Percentiles rank a stretch among this genome's conserved stretches.
Evolutionary conservation across 2,329 filamentous ascomycete species (phyloP).

Genomic region (Diaporthe sp.): DNA sequence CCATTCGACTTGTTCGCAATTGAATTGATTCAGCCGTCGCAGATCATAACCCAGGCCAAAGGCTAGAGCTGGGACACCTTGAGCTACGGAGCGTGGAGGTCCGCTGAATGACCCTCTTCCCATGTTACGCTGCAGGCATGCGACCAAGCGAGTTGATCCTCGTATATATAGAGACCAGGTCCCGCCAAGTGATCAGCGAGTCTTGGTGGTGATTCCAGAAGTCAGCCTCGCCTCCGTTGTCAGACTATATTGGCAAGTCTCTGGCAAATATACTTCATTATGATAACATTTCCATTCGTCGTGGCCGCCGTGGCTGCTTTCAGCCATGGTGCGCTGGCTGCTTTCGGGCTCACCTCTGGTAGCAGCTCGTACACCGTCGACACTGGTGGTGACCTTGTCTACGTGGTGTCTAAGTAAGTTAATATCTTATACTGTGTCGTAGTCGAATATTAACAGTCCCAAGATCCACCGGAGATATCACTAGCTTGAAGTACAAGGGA

Average conservation of each 20-base stretch:
- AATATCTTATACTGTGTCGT: no score
- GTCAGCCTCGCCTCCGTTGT: not conserved
- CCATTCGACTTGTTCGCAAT: not conserved
- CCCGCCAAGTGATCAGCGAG: not conserved
- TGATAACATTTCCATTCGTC: not conserved
- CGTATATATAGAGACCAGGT: not conserved
- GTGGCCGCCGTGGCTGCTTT: not conserved
- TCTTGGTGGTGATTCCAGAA: no score
- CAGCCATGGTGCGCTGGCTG: constrained; percentile 50
- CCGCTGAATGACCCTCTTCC: not conserved
- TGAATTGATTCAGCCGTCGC: not conserved
- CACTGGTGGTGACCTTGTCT: constrained; percentile 62
- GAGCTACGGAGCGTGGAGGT: not conserved
- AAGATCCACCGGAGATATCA: constrained; percentile 70
- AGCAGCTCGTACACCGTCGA: constrained; percentile 61
- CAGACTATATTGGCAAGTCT: not conserved
- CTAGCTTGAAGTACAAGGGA: constrained; percentile 72
- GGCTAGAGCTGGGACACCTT: not conserved
- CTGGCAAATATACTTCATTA: not conserved
- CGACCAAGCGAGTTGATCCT: not conserved
- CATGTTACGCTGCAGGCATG: not conserved
- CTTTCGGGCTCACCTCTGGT: constrained; percentile 59
- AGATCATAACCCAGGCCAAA: not conserved
- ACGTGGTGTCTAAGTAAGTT: constrained; percentile 7
- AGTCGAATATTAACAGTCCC: not conserved